Conservation (phyloP, 768 basidiomycete genomes). For the Floccularia luteovirens region DNA sequence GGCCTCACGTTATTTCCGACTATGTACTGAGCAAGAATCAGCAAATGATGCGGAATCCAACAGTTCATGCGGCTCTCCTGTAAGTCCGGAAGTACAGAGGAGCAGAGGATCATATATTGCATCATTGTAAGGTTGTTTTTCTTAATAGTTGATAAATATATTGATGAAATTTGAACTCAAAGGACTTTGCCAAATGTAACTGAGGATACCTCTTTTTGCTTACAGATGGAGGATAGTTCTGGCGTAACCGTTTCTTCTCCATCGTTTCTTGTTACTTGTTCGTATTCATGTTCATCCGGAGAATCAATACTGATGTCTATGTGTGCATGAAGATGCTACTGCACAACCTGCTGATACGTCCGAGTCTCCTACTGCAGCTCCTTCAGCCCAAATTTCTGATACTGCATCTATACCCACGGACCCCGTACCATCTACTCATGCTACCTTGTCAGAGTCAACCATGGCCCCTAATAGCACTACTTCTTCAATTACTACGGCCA, state of each 20-base stretch:
- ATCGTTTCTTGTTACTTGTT: too few relatives aligned
- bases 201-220: too few relatives aligned
- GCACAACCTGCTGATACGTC: too few relatives aligned
- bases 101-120: neutral
- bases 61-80: neutral
- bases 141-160: neutral
- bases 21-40: neutral
- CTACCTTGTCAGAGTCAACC: neutral
- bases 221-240: too few relatives aligned
- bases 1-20: neutral
- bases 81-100: neutral
- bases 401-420: neutral
- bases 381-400: too few relatives aligned
- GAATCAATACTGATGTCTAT: neutral
- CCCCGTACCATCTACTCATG: neutral
- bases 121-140: neutral
- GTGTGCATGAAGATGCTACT: neutral
- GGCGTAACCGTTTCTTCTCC: too few relatives aligned
- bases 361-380: too few relatives aligned
- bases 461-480: neutral
- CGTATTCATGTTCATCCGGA: too few relatives aligned
- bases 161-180: neutral
- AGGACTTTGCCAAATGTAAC: neutral
- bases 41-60: neutral
- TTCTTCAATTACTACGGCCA: neutral